Base-by-base conservation (phyloP, 305 asterid genomes). In the Fraxinus floribunda region DNA sequence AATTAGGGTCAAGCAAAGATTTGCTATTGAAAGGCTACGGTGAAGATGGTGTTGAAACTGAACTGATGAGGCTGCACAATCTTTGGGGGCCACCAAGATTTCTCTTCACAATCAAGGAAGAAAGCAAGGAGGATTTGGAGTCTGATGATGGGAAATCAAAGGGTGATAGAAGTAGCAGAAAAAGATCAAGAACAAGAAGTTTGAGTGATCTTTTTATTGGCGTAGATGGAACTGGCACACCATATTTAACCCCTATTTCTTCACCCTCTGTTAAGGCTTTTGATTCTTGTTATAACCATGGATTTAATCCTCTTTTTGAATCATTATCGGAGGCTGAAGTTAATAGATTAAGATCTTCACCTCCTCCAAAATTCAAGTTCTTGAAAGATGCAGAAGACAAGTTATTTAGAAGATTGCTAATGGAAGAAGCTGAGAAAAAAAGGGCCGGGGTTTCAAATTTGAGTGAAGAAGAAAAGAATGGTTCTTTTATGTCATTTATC, bases 351-450 rank as follows among this genome's bases (percentile, higher is more conserved):
- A 87, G 93, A 83, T 93, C 99, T 32, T 95, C 99, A 2, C 99
- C 99, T 36, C 99, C 97, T 68, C 99, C 99, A 1, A 95, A 89
- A 87, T 89, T 95, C 80, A 95, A 94, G 90, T 95, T 95, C 87
- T 86, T 95, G 85, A 92, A 91, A 79, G 99, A 95, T 78, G 99
- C 99, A 2, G 99, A 95, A 89, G 99, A 95, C 70, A 95, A 95
- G 88, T 81, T 94, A 46, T 79, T 94, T n/a, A 91, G 83, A 75
- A 86, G 90, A 90, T 7, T 87, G 83, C 30, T 93, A 39, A 79
- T 81, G 79, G 94, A 90, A 70, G 96, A 91, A 83, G 85, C 92
- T 2, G 91, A 91, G 44, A 87, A 76, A 11, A 84, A 60, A 83
- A 83, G 41, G 84, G 84, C 75, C n/a, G 13, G 36, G 5, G 71